Base-by-base conservation (phyloP, 192 early-diverging fungal genomes). In the Podila verticillata region DNA sequence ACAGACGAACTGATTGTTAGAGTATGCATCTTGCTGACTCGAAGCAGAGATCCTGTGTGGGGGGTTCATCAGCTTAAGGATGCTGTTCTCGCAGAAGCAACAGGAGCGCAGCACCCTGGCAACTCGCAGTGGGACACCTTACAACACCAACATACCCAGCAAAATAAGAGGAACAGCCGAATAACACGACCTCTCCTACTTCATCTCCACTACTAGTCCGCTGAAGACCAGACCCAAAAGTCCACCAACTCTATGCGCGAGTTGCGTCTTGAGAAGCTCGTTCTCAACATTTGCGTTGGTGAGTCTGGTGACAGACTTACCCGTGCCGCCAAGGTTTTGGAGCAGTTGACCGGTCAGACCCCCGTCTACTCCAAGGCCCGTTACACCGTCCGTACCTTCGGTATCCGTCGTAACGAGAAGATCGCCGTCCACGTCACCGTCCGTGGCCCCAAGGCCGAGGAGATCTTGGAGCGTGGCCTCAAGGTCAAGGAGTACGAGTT, bases 371-470 rank as follows among this genome's bases (percentile, higher is more conserved):
- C 98, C 84, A 98, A 99, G 93, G 98, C 98, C 62, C 96, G 97
- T 79, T 99, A 98, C 92, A 99, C 98, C 59, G 96, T 99, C 87
- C 95, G 98, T 90, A 95, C 96, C 83, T 99, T 99, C 88, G 93
- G 95, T 90, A 99, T 99, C 91, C 95, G 98, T 85, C 95, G 98
- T 97, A 99, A 99, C 92, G 98, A 99, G 89, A 99, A 99, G 93
- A 99, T 99, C 75, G 89, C 98, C 72, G 94, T 96, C 73, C 98
- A 99, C 93, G 95, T 95, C 84, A 99, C 98, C 71, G 94, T 99
- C 83, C 95, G 98, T 86, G 98, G 89, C 48, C 83, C 87, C 72
- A 90, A 90, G 87, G 89, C 89, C 49, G 87, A 88, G 91, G 97
- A 99, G 88, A 97, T 99, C 85, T 90, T 99, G 63, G 98, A 99